These are phyloP conservation scores for Populus hybrid DNA, from an alignment of 441 rosid genomes.

Conservation along the genomic window DNA sequence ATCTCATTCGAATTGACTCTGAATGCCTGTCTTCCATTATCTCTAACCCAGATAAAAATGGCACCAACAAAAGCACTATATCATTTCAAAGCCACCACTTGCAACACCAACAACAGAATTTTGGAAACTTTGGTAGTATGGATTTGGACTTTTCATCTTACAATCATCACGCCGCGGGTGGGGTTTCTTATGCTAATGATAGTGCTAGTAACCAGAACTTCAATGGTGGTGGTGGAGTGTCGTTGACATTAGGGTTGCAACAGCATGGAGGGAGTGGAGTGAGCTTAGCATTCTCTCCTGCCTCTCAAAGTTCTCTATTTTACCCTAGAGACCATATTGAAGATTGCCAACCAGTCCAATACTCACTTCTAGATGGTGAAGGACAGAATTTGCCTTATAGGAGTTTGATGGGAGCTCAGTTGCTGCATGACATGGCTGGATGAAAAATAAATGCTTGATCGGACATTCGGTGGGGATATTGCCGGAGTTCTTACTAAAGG, in stretches of 20 bases:
- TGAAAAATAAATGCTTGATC: constrained; percentile 14
- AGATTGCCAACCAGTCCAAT: constrained; percentile 67
- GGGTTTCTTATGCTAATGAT: constrained; percentile 49
- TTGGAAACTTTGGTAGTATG: constrained; percentile 58
- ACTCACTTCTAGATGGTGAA: constrained; percentile 76
- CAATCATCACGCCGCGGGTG: constrained; percentile 44
- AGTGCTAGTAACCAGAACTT: constrained; percentile 37
- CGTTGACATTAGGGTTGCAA: constrained; percentile 91
- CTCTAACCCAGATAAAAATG: constrained; percentile 44
- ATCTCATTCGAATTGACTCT: constrained; percentile 70
- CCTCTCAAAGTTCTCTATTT: constrained; percentile 65
- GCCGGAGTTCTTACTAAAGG: constrained; percentile 11
- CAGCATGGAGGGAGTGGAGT: constrained; percentile 63
- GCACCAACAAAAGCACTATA: constrained; percentile 31
- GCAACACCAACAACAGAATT: constrained; percentile 34
- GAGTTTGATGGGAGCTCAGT: constrained; percentile 91
- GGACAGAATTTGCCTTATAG: constrained; percentile 83
- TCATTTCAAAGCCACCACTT: constrained; percentile 36
- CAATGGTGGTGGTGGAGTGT: constrained; percentile 59
- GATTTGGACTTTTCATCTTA: constrained; percentile 73
- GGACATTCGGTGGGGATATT: constrained; percentile 10
- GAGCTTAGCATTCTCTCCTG: constrained; percentile 70
- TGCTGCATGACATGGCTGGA: constrained; percentile 89
- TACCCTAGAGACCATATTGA: constrained; percentile 78
- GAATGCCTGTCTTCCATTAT: constrained; percentile 87